phyloP scores from a whole-genome alignment of 192 early-diverging fungal species.

The Fimicolochytrium jonesii region DNA sequence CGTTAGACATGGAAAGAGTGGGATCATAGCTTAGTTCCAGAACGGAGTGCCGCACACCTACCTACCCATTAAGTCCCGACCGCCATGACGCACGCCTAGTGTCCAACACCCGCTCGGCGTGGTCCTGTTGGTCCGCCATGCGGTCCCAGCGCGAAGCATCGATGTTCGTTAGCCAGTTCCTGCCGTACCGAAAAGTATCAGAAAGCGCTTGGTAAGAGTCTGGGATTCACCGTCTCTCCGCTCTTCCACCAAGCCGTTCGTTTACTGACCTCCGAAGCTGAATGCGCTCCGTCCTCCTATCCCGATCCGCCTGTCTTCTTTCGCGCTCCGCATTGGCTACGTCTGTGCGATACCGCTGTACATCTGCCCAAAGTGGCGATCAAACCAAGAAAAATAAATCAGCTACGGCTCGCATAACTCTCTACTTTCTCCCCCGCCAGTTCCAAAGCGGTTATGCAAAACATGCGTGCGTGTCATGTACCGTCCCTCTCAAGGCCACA shows the following conservation, averaged over 20 bases:
- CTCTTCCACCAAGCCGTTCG: neutral
- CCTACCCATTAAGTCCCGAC: slow-evolving; percentile 33
- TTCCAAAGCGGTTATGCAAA: too few relatives aligned
- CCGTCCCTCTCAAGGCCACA: neutral
- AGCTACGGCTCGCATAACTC: too few relatives aligned
- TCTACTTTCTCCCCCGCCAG: neutral
- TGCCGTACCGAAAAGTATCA: slow-evolving; percentile 1
- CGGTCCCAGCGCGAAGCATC: slow-evolving; percentile 33
- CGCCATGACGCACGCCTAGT: slow-evolving; percentile 16
- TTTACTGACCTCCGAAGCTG: slow-evolving; percentile 20
- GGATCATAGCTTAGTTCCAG: too few relatives aligned
- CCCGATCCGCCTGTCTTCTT: slow-evolving; percentile 18
- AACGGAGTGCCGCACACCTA: too few relatives aligned
- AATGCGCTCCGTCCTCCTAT: slow-evolving; percentile 12
- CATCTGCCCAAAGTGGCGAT: slow-evolving; percentile 3
- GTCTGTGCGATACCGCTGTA: slow-evolving; percentile 27
- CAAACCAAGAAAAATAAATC: too few relatives aligned
- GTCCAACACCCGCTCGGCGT: slow-evolving; percentile 11
- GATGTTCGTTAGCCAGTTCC: slow-evolving; percentile 28
- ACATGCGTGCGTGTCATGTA: too few relatives aligned
- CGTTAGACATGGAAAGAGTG: too few relatives aligned
- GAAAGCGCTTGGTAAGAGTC: neutral
- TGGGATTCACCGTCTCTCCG: neutral
- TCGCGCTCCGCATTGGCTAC: slow-evolving; percentile 28
- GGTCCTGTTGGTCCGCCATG: slow-evolving; percentile 20